Evolutionary conservation across 2,329 filamentous ascomycete genomes (phyloP), one percentile per base, ranked within the genome.

Genomic region (Epichloe uncinata): DNA sequence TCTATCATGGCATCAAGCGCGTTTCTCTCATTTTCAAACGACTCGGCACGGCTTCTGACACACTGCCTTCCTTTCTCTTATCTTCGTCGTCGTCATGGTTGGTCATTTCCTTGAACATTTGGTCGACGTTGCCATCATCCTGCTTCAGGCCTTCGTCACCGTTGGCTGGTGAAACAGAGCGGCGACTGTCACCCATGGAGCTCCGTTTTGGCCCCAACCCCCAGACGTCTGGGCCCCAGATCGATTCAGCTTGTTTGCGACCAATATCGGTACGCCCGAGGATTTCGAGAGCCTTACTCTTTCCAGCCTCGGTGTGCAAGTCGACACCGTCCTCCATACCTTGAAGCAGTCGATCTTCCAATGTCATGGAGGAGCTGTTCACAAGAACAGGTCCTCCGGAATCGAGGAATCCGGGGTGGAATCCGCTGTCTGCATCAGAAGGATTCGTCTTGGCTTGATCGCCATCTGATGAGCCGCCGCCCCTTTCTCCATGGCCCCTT

Each of bases 81-180:
- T 50, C 61, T 49, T 65, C 63, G 13, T 73, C 70, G 4, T 75
- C 73, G 22, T 76, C 72, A 15, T 73, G 69, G 51, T 78, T 75
- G 3, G 74, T 76, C 55, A 79, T 69, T 42, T 78, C 75, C 42
- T 72, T 67, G 58, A 78, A 78, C 73, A 79, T 77, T 55, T 71
- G 72, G 50, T 77, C 73, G 4, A 75, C 73, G 26, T 72, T 73
- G 42, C 67, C 69, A 16, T 73, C 73, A 36, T 72, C 70, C 5
- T 63, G 57, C 49, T 62, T 66, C 53, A 61, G 60, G 49, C 61
- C 54, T n/a, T 61, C 60, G 38, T 63, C 61, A 47, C 63, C 56
- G 6, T 57, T 56, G 9, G 50, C 53, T 0, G 63, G 59, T 2
- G 62, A 55, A 44, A 65, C 57, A 9, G 61, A 58, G 42, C 58